Evolutionary conservation across 1,284 basidiomycete species (phyloP).

Genomic region (Cutaneotrichosporon sp.): DNA sequence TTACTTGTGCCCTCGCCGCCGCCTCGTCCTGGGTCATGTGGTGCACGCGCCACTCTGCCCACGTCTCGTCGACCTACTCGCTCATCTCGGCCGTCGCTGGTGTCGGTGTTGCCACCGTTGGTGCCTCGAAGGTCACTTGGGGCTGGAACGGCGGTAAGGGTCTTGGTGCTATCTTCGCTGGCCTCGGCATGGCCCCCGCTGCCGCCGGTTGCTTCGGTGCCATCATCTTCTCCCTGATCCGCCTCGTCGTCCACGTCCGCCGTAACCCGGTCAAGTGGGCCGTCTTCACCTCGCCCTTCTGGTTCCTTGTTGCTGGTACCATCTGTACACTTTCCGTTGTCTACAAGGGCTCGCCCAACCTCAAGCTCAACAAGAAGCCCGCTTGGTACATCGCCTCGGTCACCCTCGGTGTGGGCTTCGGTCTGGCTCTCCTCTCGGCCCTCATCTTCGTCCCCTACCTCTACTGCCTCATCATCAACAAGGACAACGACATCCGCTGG

Average conservation of each 20-base stretch:
- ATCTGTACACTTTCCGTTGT: conserved; percentile 52
- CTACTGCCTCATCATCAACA: conserved; percentile 54
- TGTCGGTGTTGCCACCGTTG: conserved; percentile 57
- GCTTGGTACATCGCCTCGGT: conserved; percentile 47
- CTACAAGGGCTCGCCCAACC: conserved; percentile 56
- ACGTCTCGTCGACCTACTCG: conserved; percentile 56
- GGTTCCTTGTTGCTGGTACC: conserved; percentile 54
- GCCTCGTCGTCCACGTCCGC: conserved; percentile 52
- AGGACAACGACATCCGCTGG: conserved; percentile 53
- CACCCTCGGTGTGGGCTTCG: conserved; percentile 52
- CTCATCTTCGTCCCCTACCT: conserved; percentile 58
- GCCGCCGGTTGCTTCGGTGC: conserved; percentile 54
- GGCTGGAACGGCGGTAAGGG: conserved; percentile 58
- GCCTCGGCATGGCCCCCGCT: conserved; percentile 51
- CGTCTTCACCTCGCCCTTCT: conserved; percentile 54
- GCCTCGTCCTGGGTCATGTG: conserved; percentile 56
- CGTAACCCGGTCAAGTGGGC: conserved; percentile 51
- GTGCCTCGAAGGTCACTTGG: conserved; percentile 55
- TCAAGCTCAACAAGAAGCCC: conserved; percentile 52
- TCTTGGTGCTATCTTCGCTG: conserved; percentile 55
- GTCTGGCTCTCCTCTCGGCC: conserved; percentile 47
- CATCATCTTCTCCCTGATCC: conserved; percentile 54
- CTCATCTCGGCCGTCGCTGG: conserved; percentile 57
- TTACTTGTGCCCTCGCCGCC: conserved; percentile 54
- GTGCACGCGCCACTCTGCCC: conserved; percentile 54